These are phyloP conservation scores for Helianthus annuus DNA, from an alignment of 129 eudicot species.

Conservation along the genomic window DNA sequence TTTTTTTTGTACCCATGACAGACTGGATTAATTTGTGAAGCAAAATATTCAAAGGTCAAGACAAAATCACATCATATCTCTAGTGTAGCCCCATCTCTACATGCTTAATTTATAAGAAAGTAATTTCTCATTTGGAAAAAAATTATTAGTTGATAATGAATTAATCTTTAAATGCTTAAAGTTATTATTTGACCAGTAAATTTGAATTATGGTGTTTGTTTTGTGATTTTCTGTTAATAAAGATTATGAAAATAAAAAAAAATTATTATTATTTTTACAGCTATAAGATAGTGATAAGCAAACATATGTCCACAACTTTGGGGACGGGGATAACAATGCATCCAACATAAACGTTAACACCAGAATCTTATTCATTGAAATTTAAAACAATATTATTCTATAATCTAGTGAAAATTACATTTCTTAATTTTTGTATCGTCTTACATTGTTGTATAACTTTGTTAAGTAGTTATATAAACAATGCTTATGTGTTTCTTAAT, in stretches of 20 bases:
- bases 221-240: too few species aligned
- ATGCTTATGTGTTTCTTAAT: neutral
- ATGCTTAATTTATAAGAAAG: too few species aligned
- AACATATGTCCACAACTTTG: constrained; percentile 25
- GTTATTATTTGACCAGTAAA: too few species aligned
- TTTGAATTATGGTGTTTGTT: too few species aligned
- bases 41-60: neutral
- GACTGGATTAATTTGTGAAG: constrained; percentile 18
- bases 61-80: constrained; percentile 12
- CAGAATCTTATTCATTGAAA: constrained; percentile 33
- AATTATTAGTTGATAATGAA: neutral
- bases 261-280: neutral
- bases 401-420: constrained; percentile 23
- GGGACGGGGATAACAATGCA: constrained; percentile 23
- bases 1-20: constrained; percentile 7
- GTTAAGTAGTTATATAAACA: constrained; percentile 7
- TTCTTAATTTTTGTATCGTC: constrained; percentile 17
- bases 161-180: neutral
- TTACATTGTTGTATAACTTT: constrained; percentile 9
- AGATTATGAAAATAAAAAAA: too few species aligned
- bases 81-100: neutral
- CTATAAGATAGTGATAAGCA: constrained; percentile 16
- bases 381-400: neutral
- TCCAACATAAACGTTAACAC: constrained; percentile 34
- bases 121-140: neutral